phyloP scores from a whole-genome alignment of 1,284 basidiomycete species.

The Cutaneotrichosporon mucoides region DNA sequence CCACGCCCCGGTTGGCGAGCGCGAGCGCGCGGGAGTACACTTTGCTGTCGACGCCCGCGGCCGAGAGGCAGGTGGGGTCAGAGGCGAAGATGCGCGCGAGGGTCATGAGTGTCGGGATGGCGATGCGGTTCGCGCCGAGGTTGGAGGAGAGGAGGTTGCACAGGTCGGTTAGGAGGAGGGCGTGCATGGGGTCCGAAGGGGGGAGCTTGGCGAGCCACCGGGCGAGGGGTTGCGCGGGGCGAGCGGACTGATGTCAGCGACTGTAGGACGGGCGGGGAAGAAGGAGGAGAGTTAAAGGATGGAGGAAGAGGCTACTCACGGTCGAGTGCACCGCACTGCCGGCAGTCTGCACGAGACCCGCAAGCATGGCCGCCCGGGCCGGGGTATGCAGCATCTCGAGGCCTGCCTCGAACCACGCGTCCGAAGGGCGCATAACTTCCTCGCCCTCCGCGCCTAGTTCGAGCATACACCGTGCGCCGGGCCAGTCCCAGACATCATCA shows the following conservation, averaged over 20 bases:
- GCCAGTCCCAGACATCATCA: slow-evolving; percentile 10
- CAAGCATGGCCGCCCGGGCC: slow-evolving; percentile 54
- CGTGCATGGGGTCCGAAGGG: slow-evolving; percentile 48
- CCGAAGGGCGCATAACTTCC: neutral
- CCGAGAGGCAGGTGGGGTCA: slow-evolving; percentile 21
- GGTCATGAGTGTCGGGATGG: slow-evolving; percentile 72
- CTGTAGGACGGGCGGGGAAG: slow-evolving; percentile 3
- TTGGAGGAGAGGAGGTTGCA: slow-evolving; percentile 55
- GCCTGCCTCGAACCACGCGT: slow-evolving; percentile 14
- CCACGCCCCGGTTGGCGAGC: slow-evolving; percentile 22
- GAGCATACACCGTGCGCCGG: slow-evolving; percentile 5
- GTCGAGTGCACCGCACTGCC: slow-evolving; percentile 76
- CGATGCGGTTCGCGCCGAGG: slow-evolving; percentile 62
- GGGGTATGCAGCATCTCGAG: slow-evolving; percentile 11
- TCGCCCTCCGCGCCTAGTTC: neutral
- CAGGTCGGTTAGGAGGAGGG: slow-evolving; percentile 56
- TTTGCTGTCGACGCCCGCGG: neutral
- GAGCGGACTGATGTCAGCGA: slow-evolving; percentile 58
- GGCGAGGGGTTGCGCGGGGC: slow-evolving; percentile 61
- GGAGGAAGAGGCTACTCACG: too few species aligned
- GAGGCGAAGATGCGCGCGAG: slow-evolving; percentile 67
- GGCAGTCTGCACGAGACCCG: slow-evolving; percentile 69
- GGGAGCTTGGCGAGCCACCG: slow-evolving; percentile 50
- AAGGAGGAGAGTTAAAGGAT: too few species aligned
- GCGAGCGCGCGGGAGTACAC: slow-evolving; percentile 4